phyloP scores from a whole-genome alignment of 2,329 filamentous ascomycete genomes.

The Beauveria varroae region DNA sequence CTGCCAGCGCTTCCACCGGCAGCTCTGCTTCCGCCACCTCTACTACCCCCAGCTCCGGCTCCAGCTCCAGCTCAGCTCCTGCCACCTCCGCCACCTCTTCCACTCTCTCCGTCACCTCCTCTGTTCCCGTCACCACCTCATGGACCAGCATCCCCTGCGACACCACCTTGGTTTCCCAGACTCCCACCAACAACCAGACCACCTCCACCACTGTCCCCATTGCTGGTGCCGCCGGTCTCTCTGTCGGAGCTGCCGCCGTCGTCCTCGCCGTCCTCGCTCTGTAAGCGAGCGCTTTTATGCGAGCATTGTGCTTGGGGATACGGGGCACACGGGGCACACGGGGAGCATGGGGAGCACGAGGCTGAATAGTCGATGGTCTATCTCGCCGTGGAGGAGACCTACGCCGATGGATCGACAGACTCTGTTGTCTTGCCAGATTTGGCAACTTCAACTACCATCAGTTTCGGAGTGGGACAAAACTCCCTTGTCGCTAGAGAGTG shows the following conservation, averaged over 20 bases:
- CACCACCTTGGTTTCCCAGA: conserved; percentile 1
- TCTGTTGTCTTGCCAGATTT: background rate
- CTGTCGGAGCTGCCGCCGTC: conserved; percentile 26
- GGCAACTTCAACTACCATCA: background rate
- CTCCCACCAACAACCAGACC: conserved; percentile 4
- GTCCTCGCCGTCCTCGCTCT: conserved; percentile 28
- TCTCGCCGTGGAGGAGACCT: background rate
- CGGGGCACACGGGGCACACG: background rate
- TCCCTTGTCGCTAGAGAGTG: background rate
- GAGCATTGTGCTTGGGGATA: background rate
- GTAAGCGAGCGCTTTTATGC: conserved; percentile 19
- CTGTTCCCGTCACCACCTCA: background rate
- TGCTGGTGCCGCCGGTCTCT: conserved; percentile 23
- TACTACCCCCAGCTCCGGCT: conserved; percentile 8
- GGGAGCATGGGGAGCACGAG: background rate
- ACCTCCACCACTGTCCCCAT: conserved; percentile 9
- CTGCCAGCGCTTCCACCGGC: background rate
- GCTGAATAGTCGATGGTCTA: background rate
- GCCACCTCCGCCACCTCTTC: conserved; percentile 5
- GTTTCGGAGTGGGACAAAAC: conserved; percentile 11
- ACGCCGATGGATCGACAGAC: background rate
- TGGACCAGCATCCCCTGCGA: conserved; percentile 12
- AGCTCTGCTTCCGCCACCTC: conserved; percentile 7
- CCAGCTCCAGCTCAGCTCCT: conserved; percentile 4
- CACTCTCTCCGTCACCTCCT: conserved; percentile 10